Evolutionary conservation across 306 rosid species (phyloP).

Genomic region (Oemleria cerasiformis): DNA sequence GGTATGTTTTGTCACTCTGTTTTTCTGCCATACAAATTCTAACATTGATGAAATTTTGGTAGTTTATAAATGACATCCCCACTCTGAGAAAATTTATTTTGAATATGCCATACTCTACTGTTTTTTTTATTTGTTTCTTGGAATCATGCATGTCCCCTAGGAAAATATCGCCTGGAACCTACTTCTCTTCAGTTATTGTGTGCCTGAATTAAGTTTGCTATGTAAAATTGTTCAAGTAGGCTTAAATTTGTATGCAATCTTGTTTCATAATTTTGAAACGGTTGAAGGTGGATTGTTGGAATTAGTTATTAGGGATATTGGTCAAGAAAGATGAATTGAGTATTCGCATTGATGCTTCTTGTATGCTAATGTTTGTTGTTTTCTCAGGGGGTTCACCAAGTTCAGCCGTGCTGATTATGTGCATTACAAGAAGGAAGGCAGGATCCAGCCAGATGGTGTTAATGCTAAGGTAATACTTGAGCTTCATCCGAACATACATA

Average conservation of each 20-base stretch:
- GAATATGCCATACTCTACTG: neutral
- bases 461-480: constrained; percentile 64
- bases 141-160: neutral
- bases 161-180: neutral
- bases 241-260: neutral
- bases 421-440: constrained; percentile 52
- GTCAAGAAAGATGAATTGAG: neutral
- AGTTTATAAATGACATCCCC: neutral
- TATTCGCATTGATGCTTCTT: neutral
- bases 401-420: constrained; percentile 56
- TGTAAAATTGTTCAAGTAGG: neutral
- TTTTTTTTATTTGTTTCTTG: neutral
- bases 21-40: neutral
- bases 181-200: neutral
- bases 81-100: neutral
- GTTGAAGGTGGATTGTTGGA: neutral
- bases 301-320: neutral
- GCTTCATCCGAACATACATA: neutral
- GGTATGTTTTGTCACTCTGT: constrained; percentile 34
- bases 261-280: neutral
- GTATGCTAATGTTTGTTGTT: neutral
- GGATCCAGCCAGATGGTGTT: constrained; percentile 61
- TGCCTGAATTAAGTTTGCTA: neutral
- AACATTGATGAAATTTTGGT: neutral
- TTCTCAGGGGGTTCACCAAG: constrained; percentile 74